Evolutionary conservation across 2,329 filamentous ascomycete species (phyloP).

Genomic region (Balansia obtecta): DNA sequence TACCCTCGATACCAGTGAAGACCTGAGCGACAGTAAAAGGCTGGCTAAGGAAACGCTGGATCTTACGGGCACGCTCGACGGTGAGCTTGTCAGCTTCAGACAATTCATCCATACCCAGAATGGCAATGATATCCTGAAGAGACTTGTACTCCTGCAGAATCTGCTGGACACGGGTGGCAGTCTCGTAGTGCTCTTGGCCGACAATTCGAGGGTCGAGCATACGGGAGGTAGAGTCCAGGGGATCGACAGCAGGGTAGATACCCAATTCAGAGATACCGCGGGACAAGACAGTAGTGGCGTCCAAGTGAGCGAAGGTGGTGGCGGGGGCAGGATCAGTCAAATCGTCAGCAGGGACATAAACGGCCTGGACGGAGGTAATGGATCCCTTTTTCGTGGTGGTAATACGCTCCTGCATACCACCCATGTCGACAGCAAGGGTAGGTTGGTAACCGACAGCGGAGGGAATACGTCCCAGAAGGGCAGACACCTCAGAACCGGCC

Average conservation of each 20-base stretch:
- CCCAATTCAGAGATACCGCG: conserved; percentile 99
- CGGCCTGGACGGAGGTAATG: conserved; percentile 99
- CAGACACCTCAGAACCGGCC: conserved; percentile 99
- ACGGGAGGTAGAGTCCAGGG: conserved; percentile 98
- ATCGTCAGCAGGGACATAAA: conserved; percentile 99
- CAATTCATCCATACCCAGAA: conserved; percentile 99
- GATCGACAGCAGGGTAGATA: conserved; percentile 99
- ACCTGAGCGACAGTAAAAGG: conserved; percentile 84
- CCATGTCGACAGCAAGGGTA: conserved; percentile 97
- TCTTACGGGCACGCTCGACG: conserved; percentile 99
- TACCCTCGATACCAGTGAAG: conserved; percentile 90
- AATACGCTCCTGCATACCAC: conserved; percentile 99
- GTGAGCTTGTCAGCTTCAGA: conserved; percentile 99
- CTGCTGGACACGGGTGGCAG: conserved; percentile 90
- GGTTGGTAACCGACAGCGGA: conserved; percentile 99
- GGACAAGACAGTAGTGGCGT: conserved; percentile 99
- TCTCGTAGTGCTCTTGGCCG: conserved; percentile 94
- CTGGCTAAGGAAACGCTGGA: conserved; percentile 99
- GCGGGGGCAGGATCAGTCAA: conserved; percentile 99
- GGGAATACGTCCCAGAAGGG: conserved; percentile 97
- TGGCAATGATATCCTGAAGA: conserved; percentile 99
- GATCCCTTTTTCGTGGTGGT: conserved; percentile 99
- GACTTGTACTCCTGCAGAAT: conserved; percentile 99
- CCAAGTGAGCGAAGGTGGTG: conserved; percentile 99
- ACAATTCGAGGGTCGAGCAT: conserved; percentile 99